Evolutionary conservation across 106 monocot species (phyloP).

Genomic region (Phalaenopsis aphrodite): DNA sequence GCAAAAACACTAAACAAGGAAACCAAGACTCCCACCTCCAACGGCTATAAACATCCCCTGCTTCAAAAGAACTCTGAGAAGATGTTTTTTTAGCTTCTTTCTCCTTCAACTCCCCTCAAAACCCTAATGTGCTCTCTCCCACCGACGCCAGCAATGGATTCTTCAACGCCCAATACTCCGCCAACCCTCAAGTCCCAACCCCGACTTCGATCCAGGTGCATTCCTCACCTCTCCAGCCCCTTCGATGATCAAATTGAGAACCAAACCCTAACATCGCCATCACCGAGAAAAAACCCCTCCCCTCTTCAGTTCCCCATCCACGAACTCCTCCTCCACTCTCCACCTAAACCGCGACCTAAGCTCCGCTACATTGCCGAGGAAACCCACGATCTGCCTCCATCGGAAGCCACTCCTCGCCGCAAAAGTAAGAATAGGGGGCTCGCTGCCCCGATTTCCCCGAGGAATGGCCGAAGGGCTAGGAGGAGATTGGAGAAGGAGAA

Average conservation of each 20-base stretch:
- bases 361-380: constrained; percentile 18
- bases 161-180: constrained; percentile 15
- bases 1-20: too few species aligned
- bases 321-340: constrained; percentile 51
- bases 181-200: constrained; percentile 20
- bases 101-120: background rate
- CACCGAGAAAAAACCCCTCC: constrained; percentile 25
- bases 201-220: constrained; percentile 4
- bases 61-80: too few species aligned
- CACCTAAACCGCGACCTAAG: constrained; percentile 18
- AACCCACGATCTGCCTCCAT: constrained; percentile 17
- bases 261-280: constrained; percentile 16
- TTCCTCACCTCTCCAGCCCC: constrained; percentile 11
- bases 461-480: constrained; percentile 35
- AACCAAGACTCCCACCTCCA: too few species aligned
- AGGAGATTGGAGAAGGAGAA: constrained; percentile 50
- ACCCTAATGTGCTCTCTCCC: background rate
- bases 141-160: constrained; percentile 12
- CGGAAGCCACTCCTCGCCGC: constrained; percentile 12
- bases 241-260: constrained; percentile 9
- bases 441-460: constrained; percentile 31
- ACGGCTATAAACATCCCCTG: too few species aligned
- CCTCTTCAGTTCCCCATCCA: constrained; percentile 34
- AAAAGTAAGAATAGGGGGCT: constrained; percentile 2
- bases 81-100: background rate